These are phyloP conservation scores for Fagus crenata DNA, from an alignment of 306 rosid species.

Conservation along the genomic window DNA sequence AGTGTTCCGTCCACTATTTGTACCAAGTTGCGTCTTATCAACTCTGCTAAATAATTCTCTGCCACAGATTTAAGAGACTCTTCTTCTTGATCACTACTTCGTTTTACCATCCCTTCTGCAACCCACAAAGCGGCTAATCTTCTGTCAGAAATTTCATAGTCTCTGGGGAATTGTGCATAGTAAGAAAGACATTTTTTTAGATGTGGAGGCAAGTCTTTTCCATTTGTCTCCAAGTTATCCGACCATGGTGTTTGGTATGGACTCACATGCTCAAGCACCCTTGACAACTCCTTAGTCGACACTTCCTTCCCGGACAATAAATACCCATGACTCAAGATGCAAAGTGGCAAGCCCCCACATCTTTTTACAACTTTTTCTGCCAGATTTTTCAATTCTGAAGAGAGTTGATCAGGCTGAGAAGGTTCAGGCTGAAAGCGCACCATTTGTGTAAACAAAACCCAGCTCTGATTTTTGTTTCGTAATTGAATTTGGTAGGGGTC, in stretches of 20 bases:
- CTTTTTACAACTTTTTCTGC: not conserved
- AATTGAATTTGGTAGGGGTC: not conserved
- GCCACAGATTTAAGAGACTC: not conserved
- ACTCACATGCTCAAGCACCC: constrained; percentile 1
- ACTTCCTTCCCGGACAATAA: not conserved
- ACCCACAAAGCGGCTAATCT: constrained; percentile 4
- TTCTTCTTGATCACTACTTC: too few species aligned
- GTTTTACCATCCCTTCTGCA: too few species aligned
- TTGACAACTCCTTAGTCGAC: not conserved
- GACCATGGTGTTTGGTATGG: not conserved
- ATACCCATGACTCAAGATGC: constrained; percentile 9
- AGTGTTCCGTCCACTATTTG: constrained; percentile 21
- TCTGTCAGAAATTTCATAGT: constrained; percentile 27
- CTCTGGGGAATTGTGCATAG: constrained; percentile 8
- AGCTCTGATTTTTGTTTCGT: constrained; percentile 26
- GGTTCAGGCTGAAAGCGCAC: not conserved
- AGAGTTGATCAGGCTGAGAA: too few species aligned
- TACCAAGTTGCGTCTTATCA: constrained; percentile 9
- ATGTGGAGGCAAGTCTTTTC: too few species aligned
- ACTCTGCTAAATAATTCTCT: not conserved
- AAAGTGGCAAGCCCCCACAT: not conserved
- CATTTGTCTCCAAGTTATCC: too few species aligned
- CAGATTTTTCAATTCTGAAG: not conserved
- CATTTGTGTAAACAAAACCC: constrained; percentile 20
- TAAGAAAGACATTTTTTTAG: not conserved